Conservation (phyloP, 129 eudicot genomes). For the Flaveria trinervia region DNA sequence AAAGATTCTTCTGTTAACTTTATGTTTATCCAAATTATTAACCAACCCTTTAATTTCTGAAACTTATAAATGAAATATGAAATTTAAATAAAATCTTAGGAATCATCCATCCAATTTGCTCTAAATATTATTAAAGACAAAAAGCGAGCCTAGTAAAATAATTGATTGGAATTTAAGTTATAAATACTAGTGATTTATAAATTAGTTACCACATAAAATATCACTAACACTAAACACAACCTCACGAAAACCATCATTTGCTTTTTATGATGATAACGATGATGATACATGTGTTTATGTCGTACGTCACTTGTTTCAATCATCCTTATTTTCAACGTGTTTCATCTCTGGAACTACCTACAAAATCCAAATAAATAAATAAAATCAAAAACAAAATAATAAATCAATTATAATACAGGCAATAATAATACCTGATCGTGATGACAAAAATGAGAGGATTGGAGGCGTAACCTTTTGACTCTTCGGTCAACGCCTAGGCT, state of each 20-base stretch:
- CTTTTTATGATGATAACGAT: background rate
- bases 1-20: too few species aligned
- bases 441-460: background rate
- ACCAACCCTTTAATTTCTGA: too few species aligned
- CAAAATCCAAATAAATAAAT: background rate
- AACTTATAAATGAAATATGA: too few species aligned
- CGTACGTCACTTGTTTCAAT: constrained; percentile 12
- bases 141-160: too few species aligned
- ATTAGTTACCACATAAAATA: too few species aligned
- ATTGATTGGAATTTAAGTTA: too few species aligned
- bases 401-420: background rate
- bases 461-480: constrained; percentile 22
- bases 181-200: too few species aligned
- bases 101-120: too few species aligned
- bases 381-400: background rate
- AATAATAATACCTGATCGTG: constrained; percentile 32
- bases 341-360: constrained; percentile 33
- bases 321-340: background rate
- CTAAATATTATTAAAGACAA: too few species aligned
- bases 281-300: constrained; percentile 9
- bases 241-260: background rate
- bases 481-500: constrained; percentile 4
- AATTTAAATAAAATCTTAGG: too few species aligned
- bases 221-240: background rate
- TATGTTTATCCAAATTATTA: too few species aligned